These are phyloP conservation scores for Fusarium pseudonygamai DNA, from an alignment of 2,329 filamentous ascomycete genomes.

Conservation along the genomic window DNA sequence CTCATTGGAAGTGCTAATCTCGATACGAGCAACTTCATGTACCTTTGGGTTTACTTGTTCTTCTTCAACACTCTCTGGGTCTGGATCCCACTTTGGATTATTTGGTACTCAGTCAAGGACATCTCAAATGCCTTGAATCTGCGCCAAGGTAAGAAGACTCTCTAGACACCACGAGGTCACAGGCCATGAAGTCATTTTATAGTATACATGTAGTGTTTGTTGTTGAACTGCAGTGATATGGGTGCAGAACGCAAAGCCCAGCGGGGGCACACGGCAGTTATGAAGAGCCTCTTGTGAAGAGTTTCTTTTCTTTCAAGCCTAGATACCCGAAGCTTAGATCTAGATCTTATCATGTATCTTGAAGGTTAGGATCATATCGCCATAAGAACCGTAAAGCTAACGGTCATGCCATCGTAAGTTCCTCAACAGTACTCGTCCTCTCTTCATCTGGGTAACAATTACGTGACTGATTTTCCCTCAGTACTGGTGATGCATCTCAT, in stretches of 20 bases:
- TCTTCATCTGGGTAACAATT: background rate
- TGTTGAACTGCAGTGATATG: too few species aligned
- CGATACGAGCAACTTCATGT: slow-evolving; percentile 74
- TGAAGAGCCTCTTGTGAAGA: background rate
- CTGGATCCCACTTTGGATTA: slow-evolving; percentile 67
- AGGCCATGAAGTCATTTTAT: background rate
- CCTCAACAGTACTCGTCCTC: background rate
- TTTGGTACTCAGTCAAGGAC: slow-evolving; percentile 64
- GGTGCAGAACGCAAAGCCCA: background rate
- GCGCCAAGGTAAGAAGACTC: slow-evolving; percentile 45
- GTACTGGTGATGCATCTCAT: background rate
- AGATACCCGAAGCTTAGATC: background rate
- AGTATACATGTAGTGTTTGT: background rate
- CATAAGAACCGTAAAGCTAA: background rate
- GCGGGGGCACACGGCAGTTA: background rate
- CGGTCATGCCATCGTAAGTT: background rate
- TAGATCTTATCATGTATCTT: background rate
- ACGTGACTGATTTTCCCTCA: background rate
- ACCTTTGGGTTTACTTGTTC: slow-evolving; percentile 72
- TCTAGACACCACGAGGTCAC: slow-evolving; percentile 19
- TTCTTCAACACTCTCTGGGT: slow-evolving; percentile 78
- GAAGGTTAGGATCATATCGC: background rate
- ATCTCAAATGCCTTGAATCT: slow-evolving; percentile 62
- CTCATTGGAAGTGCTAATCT: slow-evolving; percentile 69
- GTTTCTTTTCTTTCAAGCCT: background rate